Evolutionary conservation across 495 filamentous ascomycete genomes (phyloP), one percentile per base, ranked within the genome.

Genomic region (Daldinia vernicosa): DNA sequence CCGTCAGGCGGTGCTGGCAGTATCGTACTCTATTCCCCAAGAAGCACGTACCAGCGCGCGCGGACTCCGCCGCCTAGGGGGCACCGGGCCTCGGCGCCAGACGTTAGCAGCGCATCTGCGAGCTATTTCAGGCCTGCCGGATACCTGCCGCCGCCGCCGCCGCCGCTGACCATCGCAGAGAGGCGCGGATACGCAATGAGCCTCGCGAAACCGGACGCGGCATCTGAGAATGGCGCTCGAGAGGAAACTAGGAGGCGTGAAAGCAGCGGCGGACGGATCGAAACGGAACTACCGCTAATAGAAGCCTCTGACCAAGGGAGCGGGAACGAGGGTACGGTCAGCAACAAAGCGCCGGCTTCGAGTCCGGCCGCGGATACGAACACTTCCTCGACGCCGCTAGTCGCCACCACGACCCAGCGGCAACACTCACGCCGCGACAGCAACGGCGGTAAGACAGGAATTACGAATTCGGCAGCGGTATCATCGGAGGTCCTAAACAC

Each of bases 41-140:
- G 28, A 17, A 32, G 45, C 12, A 19, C 37, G 26, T 54, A 63
- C 35, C 33, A 51, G 0, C 68, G 68, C 52, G 43, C 56, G 37
- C 61, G 58, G 1, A 70, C 61, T 39, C 67, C 67, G 9, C 67
- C 67, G 22, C 39, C 35, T 0, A 22, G 50, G 8, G 32, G 45
- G 0, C 54, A 67, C 45, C 40, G 69, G 15, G 64, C 69, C 45
- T 72, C 69, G 1, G 55, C 64, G 28, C 69, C 60, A 22, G 63
- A 72, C 0, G 43, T 39, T 6, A 24, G 35, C 3, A 43, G 28
- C 12, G 22, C 54, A 12, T 32, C 65, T 27, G 2, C 33, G 37
- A 40, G 15, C 5, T 32, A 56, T 28, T 60, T 27, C 28, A 59
- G 47, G 35, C 37, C 63, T 1, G 59, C 45, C 35, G 53, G 33